Conservation (phyloP, 768 basidiomycete species). For the Xanthoconium purpureum region DNA sequence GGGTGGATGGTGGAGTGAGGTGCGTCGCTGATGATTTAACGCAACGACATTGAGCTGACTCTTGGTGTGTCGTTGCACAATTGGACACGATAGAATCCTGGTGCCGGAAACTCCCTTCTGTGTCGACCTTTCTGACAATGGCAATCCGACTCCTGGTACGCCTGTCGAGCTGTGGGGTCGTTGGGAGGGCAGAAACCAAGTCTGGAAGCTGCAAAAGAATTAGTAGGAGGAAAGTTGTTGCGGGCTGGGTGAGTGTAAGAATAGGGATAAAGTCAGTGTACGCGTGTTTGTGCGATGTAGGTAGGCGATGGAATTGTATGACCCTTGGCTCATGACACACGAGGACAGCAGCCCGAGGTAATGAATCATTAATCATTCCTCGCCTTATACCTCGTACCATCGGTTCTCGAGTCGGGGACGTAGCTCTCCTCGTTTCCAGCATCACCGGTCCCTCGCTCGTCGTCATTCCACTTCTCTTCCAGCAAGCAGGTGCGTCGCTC, state of each 20-base stretch:
- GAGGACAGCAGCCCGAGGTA: too few relatives aligned
- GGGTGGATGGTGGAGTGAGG: constrained; percentile 40
- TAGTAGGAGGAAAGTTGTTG: constrained; percentile 2
- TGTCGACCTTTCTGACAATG: constrained; percentile 47
- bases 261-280: too few relatives aligned
- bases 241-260: too few relatives aligned
- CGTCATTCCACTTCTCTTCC: constrained; percentile 22
- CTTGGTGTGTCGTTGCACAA: too few relatives aligned
- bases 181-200: constrained; percentile 51
- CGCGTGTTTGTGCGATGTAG: too few relatives aligned
- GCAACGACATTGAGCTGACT: too few relatives aligned
- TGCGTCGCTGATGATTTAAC: constrained; percentile 19
- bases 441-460: constrained; percentile 24
- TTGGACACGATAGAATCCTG: too few relatives aligned
- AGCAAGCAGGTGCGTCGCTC: constrained; percentile 22
- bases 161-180: constrained; percentile 46
- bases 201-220: constrained; percentile 36
- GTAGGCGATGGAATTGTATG: too few relatives aligned
- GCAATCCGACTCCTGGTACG: constrained; percentile 43
- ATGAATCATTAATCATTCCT: background rate
- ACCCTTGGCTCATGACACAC: too few relatives aligned
- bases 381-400: constrained; percentile 23
- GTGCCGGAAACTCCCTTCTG: constrained; percentile 23
- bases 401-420: constrained; percentile 19
- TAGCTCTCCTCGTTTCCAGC: constrained; percentile 26